Base-by-base conservation (phyloP, 768 basidiomycete genomes). In the Podaxis sp. region DNA sequence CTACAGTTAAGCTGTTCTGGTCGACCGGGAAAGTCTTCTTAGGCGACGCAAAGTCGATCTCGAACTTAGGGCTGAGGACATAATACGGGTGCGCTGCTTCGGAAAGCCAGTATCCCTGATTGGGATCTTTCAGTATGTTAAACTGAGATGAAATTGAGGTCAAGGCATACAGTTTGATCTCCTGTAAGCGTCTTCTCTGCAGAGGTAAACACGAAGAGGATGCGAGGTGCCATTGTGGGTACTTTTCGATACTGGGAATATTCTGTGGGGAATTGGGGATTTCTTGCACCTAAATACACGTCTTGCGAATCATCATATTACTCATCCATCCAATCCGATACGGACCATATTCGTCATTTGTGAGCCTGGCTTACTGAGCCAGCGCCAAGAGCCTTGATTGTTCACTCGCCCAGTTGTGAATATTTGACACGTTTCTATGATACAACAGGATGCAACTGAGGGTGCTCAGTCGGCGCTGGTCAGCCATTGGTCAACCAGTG, bases 141-240 rank as follows among this genome's bases (percentile, higher is more conserved):
- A 24, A 57, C 50, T 30, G 26, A 10, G n/a, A 50, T 38, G 48
- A 51, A 22, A 22, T 36, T 41, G 33, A 56, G 17, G 38, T 24
- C 40, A 22, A 38, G 8, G 60, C 79, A 69, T 71, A 87, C 87
- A 11, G 83, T 87, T n/a, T 71, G 74, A 0, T 57, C 67, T 22
- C 82, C 85, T 15, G 76, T 80, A 20, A 89, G 77, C 24, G 82
- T 81, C 71, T 82, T 85, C 71, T 84, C 72, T 63, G 78, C 82
- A 51, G 90, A 91, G 37, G 89, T 90, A 70, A 87, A 82, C n/a
- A 93, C 86, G 72, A 93, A 88, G 67, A 92, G 86, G 40, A 92
- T 73, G 63, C 79, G 71, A 66, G 77, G 75, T 77, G 80, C 80
- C 40, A 60, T 68, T 64, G 49, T 50, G 10, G n/a, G n/a, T 33